A percentile compares a stretch with the other conserved stretches of the same genome.
These are phyloP conservation scores for Nicotiana otophora DNA, from an alignment of 257 asterid genomes.

Conservation along the genomic window DNA sequence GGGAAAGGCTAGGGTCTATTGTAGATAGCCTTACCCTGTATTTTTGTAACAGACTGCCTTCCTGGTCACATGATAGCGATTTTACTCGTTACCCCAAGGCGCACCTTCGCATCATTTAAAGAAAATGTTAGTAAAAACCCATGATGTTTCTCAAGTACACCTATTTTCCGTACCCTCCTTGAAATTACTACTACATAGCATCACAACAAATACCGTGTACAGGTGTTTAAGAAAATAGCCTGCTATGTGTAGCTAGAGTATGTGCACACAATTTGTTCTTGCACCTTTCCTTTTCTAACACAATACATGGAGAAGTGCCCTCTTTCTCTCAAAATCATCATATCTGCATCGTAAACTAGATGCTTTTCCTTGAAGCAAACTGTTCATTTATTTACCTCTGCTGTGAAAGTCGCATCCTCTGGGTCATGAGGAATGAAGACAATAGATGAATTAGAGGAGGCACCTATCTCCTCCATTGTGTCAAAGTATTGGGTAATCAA, in stretches of 20 bases:
- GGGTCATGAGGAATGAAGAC: constrained; percentile 26
- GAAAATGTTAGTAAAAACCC: neutral
- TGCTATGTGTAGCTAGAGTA: neutral
- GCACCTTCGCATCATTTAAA: neutral
- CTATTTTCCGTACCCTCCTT: neutral
- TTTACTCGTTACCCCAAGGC: neutral
- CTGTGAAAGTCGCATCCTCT: constrained; percentile 13
- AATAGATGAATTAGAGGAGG: constrained; percentile 19
- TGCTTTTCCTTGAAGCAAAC: constrained; percentile 12
- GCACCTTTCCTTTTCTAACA: too few relatives aligned
- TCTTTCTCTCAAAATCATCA: neutral
- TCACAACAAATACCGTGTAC: neutral
- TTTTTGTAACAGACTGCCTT: too few relatives aligned
- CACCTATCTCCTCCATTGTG: constrained; percentile 26
- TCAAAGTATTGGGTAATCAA: constrained; percentile 28
- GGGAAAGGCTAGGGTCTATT: too few relatives aligned
- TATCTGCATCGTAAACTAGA: neutral
- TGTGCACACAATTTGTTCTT: too few relatives aligned
- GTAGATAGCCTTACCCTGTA: too few relatives aligned
- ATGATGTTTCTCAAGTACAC: neutral
- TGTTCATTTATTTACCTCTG: constrained; percentile 18
- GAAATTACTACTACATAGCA: neutral
- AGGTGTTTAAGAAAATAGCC: neutral
- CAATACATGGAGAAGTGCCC: too few relatives aligned
- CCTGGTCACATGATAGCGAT: too few relatives aligned